phyloP scores from a whole-genome alignment of 129 eudicot genomes.

The Artemisia argyi region DNA sequence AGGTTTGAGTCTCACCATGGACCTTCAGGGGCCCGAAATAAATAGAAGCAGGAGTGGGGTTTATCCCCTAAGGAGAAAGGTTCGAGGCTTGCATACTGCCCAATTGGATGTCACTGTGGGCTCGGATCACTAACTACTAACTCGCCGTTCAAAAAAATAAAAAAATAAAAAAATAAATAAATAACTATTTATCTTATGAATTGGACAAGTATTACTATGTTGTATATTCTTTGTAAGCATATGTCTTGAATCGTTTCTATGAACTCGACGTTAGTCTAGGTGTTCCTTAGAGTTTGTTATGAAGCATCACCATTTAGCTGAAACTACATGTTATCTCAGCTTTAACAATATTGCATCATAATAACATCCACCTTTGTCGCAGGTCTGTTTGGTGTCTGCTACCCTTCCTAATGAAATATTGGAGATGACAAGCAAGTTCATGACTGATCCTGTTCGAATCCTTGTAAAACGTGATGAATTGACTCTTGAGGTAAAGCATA shows the following conservation, averaged over 20 bases:
- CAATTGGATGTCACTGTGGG: too few relatives aligned
- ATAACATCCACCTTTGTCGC: conserved; percentile 11
- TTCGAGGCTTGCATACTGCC: too few relatives aligned
- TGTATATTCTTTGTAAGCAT: background rate
- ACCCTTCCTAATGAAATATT: conserved; percentile 96
- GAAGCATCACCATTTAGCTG: background rate
- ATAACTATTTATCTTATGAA: too few relatives aligned
- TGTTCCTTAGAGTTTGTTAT: background rate
- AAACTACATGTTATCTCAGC: background rate
- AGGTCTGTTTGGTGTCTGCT: conserved; percentile 94
- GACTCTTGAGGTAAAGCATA: conserved; percentile 73
- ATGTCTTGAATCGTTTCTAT: background rate
- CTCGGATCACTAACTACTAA: too few relatives aligned
- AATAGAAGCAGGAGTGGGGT: too few relatives aligned
- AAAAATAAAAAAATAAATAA: too few relatives aligned
- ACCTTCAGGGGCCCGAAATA: too few relatives aligned
- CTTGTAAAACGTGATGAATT: conserved; percentile 98
- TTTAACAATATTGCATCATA: background rate
- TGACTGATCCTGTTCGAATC: conserved; percentile 98
- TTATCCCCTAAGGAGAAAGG: too few relatives aligned
- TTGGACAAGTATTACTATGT: background rate
- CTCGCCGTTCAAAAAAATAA: too few relatives aligned
- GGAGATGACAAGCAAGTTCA: conserved; percentile 95
- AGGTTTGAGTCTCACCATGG: too few relatives aligned
- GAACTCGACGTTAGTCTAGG: conserved; percentile 1